A percentile compares a stretch with the other conserved stretches of the same genome.
Conservation (phyloP, 306 rosid species). For the Medicago ruthenica region DNA sequence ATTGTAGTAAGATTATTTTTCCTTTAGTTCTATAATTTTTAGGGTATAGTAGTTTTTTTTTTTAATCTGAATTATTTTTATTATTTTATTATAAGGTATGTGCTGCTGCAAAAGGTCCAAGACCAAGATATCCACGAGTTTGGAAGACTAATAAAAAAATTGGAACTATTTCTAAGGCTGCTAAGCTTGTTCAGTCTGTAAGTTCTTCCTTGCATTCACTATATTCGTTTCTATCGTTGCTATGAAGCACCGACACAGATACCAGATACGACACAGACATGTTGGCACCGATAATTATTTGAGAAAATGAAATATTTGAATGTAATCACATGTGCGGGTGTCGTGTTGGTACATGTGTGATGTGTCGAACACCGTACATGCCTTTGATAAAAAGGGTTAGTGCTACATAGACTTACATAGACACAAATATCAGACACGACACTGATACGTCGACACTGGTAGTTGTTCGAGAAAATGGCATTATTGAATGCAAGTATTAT, state of each 20-base stretch:
- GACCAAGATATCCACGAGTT: constrained; percentile 89
- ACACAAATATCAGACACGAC: neutral
- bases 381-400: neutral
- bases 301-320: neutral
- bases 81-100: constrained; percentile 63
- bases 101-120: constrained; percentile 88
- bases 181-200: constrained; percentile 81
- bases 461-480: neutral
- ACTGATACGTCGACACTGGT: neutral
- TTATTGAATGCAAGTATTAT: no score
- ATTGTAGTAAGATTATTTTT: constrained; percentile 65
- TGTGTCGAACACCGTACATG: neutral
- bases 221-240: neutral
- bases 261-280: neutral
- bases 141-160: constrained; percentile 81
- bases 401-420: neutral
- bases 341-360: neutral
- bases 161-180: constrained; percentile 89
- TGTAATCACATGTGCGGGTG: neutral
- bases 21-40: neutral
- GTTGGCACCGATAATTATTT: neutral
- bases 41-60: neutral
- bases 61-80: no score
- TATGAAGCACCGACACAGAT: neutral
- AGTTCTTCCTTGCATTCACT: constrained; percentile 29